Evolutionary conservation across 768 basidiomycete genomes (phyloP).

Genomic region (Rhizopogon roseolus): DNA sequence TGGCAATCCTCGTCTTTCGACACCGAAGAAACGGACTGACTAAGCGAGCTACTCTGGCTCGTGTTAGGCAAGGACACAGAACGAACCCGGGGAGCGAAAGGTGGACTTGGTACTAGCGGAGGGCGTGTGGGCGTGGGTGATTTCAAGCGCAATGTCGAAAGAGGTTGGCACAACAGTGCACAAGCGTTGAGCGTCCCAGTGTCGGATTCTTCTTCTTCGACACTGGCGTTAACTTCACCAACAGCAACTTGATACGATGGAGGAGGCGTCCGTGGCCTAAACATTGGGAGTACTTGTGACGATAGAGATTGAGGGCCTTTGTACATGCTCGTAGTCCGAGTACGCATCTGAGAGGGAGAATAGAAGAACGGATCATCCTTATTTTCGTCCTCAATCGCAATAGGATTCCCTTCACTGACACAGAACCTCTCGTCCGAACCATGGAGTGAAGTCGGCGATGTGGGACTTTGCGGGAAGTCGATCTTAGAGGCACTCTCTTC

Average conservation of each 20-base stretch:
- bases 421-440: background rate
- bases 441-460: background rate
- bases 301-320: conserved; percentile 1
- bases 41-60: conserved; percentile 7
- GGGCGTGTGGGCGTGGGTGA: conserved; percentile 9
- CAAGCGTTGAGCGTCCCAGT: conserved; percentile 15
- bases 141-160: conserved; percentile 13
- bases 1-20: conserved; percentile 15
- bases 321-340: conserved; percentile 27
- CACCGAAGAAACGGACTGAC: conserved; percentile 8
- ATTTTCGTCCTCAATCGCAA: conserved; percentile 5
- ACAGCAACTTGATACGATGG: conserved; percentile 18
- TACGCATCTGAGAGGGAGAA: conserved; percentile 16
- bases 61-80: conserved; percentile 21
- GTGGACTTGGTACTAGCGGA: conserved; percentile 5
- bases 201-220: conserved; percentile 1
- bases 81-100: conserved; percentile 17
- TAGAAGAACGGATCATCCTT: conserved; percentile 22
- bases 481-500: conserved; percentile 10
- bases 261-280: conserved; percentile 20
- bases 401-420: background rate
- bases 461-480: conserved; percentile 16
- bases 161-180: conserved; percentile 23
- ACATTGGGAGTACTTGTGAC: conserved; percentile 13
- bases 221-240: background rate